Evolutionary conservation across 352 stramenopile species (phyloP), one percentile per base, ranked within the genome.

Genomic region (Phytophthora quininea): DNA sequence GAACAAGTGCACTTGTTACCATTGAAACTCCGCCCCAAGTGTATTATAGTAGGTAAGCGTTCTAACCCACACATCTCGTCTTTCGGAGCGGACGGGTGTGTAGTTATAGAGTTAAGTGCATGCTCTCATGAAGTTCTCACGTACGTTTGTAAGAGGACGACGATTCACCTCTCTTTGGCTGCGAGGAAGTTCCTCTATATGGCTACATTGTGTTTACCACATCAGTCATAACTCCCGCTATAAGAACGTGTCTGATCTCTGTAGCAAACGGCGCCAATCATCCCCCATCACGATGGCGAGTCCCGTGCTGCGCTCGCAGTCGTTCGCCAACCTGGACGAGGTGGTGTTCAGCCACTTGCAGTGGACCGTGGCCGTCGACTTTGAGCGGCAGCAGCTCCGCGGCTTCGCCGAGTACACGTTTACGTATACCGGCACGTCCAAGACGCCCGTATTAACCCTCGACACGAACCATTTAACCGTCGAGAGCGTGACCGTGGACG

Each of bases 391-490:
- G 46, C 67, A 85, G 52, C 78, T 98, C 15, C 57, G 64, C 40
- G 93, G 86, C 48, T 85, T 70, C 45, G 95, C 90, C 12, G 92
- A 90, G 58, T 98, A 97, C 70, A 75, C 79, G 14, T 85, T 97
- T 67, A 62, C 82, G 33, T 78, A 79, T 43, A 62, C 60, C 7
- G 50, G 69, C 24, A 54, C 65, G 30, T 57, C 57, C 5, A 61
- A 61, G 31, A 59, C 55, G 42, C 52, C 64, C 1, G 64, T 78
- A 31, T 49, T 98, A 3, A 71, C 88, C 29, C 73, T 98, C 7
- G 94, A 98, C 74, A 98, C 92, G 12, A 79, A 89, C 38, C 73
- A 87, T 57, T 73, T 98, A 24, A 69, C 64, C 15, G 83, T 98
- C 65, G 66, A 86, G 35, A 71, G 68, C 24, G 77, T 89, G 0